Conservation (phyloP, 148 eudicot species). For the Spergularia bocconei region DNA sequence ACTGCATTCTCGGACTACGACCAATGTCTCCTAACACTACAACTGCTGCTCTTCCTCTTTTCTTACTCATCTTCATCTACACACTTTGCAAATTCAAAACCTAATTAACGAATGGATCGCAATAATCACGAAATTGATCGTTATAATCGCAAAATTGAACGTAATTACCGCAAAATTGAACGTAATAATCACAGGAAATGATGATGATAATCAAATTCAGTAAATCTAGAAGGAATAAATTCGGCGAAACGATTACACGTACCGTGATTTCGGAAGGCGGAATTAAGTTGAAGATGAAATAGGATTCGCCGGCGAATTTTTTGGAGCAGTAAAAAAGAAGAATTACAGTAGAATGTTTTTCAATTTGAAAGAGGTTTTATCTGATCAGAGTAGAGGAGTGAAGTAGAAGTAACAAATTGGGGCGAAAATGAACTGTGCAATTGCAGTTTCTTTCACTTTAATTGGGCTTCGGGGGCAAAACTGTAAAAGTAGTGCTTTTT, state of each 20-base stretch:
- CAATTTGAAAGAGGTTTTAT: background rate
- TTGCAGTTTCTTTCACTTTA: background rate
- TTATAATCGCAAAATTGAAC: too few species aligned
- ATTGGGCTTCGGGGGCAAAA: too few species aligned
- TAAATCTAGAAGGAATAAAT: too few species aligned
- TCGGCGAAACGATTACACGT: background rate
- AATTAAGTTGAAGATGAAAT: background rate
- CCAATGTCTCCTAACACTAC: constrained; percentile 92
- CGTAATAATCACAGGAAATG: background rate
- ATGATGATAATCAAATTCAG: background rate
- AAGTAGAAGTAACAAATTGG: background rate
- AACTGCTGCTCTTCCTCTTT: constrained; percentile 76
- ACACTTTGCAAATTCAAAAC: background rate
- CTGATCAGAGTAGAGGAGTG: background rate
- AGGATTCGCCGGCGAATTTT: too few species aligned
- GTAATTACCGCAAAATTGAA: too few species aligned
- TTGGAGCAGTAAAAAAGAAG: too few species aligned
- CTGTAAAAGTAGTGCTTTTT: too few species aligned
- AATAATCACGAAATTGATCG: background rate
- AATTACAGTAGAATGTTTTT: background rate
- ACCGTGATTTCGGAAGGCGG: background rate
- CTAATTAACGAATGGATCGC: background rate
- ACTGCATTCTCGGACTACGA: constrained; percentile 99
- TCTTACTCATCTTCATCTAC: constrained; percentile 32
- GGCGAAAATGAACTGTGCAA: background rate